Conservation (phyloP, 108 stramenopile species). For the Nitzschia inconspicua region DNA sequence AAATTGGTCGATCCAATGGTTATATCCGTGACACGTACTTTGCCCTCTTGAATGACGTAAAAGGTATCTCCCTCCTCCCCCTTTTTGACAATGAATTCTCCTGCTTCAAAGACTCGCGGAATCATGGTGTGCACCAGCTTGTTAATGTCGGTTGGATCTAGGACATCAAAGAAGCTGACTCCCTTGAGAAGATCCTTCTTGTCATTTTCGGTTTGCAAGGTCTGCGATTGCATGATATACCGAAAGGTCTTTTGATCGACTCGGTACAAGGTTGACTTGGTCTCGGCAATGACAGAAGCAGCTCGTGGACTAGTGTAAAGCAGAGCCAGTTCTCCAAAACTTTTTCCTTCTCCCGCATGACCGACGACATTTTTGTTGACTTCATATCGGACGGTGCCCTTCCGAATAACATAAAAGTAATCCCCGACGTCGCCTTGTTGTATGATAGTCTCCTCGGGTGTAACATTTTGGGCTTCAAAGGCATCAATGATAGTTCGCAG, state of each 20-base stretch:
- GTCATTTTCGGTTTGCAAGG: constrained; percentile 46
- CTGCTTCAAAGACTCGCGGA: constrained; percentile 64
- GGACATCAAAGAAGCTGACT: constrained; percentile 59
- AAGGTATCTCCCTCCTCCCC: constrained; percentile 90
- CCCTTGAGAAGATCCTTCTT: constrained; percentile 70
- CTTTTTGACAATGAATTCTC: constrained; percentile 78
- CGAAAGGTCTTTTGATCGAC: constrained; percentile 85
- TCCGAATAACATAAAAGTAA: constrained; percentile 72
- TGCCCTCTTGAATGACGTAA: constrained; percentile 81
- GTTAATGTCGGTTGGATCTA: constrained; percentile 58
- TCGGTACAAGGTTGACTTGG: constrained; percentile 67
- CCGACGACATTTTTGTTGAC: constrained; percentile 39
- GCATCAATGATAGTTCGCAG: constrained; percentile 70
- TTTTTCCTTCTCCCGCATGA: constrained; percentile 42
- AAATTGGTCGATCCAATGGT: constrained; percentile 39
- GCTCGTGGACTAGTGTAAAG: constrained; percentile 88
- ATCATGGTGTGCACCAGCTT: constrained; percentile 67
- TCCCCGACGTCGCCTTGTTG: constrained; percentile 83
- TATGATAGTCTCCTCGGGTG: constrained; percentile 49
- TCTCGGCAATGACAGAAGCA: constrained; percentile 83
- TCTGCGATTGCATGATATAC: constrained; percentile 72
- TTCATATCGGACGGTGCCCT: constrained; percentile 38
- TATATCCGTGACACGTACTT: constrained; percentile 59
- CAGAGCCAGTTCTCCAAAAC: constrained; percentile 83
- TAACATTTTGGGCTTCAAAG: constrained; percentile 49